Base-by-base conservation (phyloP, 208 protist species). In the Kentomonas sorsogonicus region DNA sequence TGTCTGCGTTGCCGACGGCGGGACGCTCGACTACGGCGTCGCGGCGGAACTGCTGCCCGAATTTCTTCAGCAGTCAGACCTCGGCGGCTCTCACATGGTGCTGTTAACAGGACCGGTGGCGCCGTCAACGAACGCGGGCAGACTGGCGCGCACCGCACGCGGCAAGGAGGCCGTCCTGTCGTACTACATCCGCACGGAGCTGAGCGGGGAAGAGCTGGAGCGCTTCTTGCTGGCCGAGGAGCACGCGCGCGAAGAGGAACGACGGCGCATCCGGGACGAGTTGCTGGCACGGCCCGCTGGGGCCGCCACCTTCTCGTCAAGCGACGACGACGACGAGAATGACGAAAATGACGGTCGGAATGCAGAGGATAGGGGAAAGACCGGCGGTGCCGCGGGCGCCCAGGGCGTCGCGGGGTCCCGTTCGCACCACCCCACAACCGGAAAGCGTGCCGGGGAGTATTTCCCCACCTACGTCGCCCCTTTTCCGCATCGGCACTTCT, bases 191-290 rank as follows among this genome's bases (percentile, higher is more conserved):
- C 78, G 88, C 25, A 74, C 61, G 10, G 71, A 69, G 2, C 67
- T 95, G 4, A 83, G 69, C 41, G 82, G 75, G 20, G 89, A 91
- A 58, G 85, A 95, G 57, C 58, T 95, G 38, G 84, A 92, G 60
- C 75, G 86, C 66, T 95, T 90, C 66, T 95, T 93, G 68, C 46
- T 93, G 20, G 62, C 77, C 51, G 53, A 79, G 15, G 86, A 93
- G 55, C 63, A 62, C 41, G 79, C 82, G 22, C 26, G 77, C 33
- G 79, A 90, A 61, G 71, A 72, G 47, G 54, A 76, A 39, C 26
- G 65, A 70, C 25, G 73, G 66, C 38, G 61, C 39, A 18, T 79
- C 60, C 40, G 20, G 33, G 55, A 40, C 41, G 57, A 22, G 66
- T 58, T 11, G 22, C 10, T 13, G 53, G 30, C 30, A 53, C 29